A percentile compares a stretch with the other conserved stretches of the same genome.
These are phyloP conservation scores for Houttuynia cordata DNA, from an alignment of 164 flowering plant genomes.

Conservation along the genomic window DNA sequence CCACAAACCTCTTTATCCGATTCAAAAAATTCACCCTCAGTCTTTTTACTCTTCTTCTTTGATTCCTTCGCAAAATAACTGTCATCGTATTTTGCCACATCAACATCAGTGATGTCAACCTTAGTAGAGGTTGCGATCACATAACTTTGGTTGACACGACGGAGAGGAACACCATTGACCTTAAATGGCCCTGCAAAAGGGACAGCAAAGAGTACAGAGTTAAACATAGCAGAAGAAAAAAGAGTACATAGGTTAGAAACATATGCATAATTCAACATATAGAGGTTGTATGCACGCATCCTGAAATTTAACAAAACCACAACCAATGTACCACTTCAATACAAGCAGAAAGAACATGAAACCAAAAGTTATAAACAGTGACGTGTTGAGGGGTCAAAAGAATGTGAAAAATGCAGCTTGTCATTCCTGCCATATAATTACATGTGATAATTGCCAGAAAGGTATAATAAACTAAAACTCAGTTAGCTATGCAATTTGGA, in stretches of 20 bases:
- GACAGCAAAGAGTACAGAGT: background rate
- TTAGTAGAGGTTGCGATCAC: constrained; percentile 82
- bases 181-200: constrained; percentile 24
- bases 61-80: constrained; percentile 57
- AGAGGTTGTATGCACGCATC: background rate
- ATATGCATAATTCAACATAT: too few species aligned
- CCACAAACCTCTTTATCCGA: constrained; percentile 53
- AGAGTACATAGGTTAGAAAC: too few species aligned
- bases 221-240: too few species aligned
- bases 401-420: too few species aligned
- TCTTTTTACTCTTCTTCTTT: constrained; percentile 58
- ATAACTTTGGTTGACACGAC: constrained; percentile 74
- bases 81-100: constrained; percentile 48
- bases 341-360: background rate
- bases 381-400: background rate
- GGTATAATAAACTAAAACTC: too few species aligned
- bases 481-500: too few species aligned
- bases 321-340: too few species aligned
- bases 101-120: constrained; percentile 60
- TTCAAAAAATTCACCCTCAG: constrained; percentile 78
- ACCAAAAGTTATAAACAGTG: background rate
- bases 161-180: constrained; percentile 77
- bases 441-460: too few species aligned
- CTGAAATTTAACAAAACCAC: background rate
- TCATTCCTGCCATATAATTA: too few species aligned